A percentile compares a stretch with the other conserved stretches of the same genome.
phyloP scores from a whole-genome alignment of 108 stramenopile genomes.

The Cyclotella distinguenda region DNA sequence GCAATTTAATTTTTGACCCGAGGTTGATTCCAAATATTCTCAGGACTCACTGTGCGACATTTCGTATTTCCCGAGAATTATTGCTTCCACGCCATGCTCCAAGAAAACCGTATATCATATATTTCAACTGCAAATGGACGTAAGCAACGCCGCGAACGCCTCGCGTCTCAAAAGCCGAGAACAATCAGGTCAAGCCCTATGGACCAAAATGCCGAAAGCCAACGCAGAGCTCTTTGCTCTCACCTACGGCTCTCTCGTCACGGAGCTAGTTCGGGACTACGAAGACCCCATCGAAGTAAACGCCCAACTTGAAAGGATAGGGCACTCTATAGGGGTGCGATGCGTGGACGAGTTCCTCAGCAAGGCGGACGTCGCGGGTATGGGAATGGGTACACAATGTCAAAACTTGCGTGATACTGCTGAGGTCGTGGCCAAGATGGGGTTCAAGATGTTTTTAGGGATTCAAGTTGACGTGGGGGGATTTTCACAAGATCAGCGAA shows the following conservation, averaged over 20 bases:
- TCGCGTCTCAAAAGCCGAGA: no score
- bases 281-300: slow-evolving; percentile 80
- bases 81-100: no score
- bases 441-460: slow-evolving; percentile 97
- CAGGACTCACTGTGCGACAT: no score
- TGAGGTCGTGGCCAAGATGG: slow-evolving; percentile 88
- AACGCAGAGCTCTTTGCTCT: slow-evolving; percentile 96
- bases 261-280: slow-evolving; percentile 87
- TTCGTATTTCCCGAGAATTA: no score
- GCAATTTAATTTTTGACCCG: no score
- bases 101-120: no score
- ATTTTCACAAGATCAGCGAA: slow-evolving; percentile 62
- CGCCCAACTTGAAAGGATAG: slow-evolving; percentile 90
- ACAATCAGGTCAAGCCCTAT: slow-evolving; percentile 64
- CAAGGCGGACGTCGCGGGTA: slow-evolving; percentile 65
- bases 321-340: slow-evolving; percentile 93
- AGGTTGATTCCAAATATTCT: no score
- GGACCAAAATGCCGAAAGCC: slow-evolving; percentile 82
- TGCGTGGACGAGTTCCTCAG: slow-evolving; percentile 95
- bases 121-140: no score
- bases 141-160: no score
- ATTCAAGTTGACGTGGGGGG: slow-evolving; percentile 77
- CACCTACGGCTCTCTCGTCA: slow-evolving; percentile 95
- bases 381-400: slow-evolving; percentile 39
- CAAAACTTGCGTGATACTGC: slow-evolving; percentile 79